Evolutionary conservation across 768 basidiomycete species (phyloP).

Genomic region (Pilatotrama ljubarskyi): DNA sequence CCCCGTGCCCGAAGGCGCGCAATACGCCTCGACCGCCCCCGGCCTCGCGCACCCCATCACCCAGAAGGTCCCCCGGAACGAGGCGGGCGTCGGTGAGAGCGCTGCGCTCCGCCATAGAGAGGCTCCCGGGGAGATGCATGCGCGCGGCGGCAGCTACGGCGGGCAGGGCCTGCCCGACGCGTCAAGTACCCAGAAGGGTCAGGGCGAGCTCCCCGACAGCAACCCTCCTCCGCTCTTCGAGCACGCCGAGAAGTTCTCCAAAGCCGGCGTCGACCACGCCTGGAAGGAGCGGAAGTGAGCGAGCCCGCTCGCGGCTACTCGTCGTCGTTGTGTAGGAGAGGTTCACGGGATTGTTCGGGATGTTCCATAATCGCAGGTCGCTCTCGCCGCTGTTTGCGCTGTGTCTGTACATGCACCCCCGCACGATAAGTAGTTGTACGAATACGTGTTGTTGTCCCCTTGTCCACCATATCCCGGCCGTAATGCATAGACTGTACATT

Average conservation of each 20-base stretch:
- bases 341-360: constrained; percentile 9
- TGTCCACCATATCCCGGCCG: background rate
- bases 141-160: constrained; percentile 42
- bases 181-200: constrained; percentile 38
- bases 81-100: constrained; percentile 49
- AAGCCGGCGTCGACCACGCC: constrained; percentile 45
- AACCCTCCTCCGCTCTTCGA: constrained; percentile 48
- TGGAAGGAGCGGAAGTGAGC: constrained; percentile 48
- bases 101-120: constrained; percentile 43
- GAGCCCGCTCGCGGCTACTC: background rate
- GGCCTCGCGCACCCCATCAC: constrained; percentile 47
- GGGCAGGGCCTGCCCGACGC: constrained; percentile 46
- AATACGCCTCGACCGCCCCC: constrained; percentile 42
- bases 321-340: background rate
- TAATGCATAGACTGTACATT: constrained; percentile 26
- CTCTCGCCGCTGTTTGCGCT: constrained; percentile 8
- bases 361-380: constrained; percentile 21
- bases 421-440: constrained; percentile 9
- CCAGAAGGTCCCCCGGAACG: constrained; percentile 41
- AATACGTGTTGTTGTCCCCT: constrained; percentile 12
- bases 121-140: constrained; percentile 49
- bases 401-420: constrained; percentile 13
- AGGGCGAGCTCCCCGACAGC: constrained; percentile 42
- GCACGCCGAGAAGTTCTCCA: constrained; percentile 47
- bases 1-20: constrained; percentile 37